Conservation (phyloP, 768 basidiomycete genomes). For the Trametes punicea region DNA sequence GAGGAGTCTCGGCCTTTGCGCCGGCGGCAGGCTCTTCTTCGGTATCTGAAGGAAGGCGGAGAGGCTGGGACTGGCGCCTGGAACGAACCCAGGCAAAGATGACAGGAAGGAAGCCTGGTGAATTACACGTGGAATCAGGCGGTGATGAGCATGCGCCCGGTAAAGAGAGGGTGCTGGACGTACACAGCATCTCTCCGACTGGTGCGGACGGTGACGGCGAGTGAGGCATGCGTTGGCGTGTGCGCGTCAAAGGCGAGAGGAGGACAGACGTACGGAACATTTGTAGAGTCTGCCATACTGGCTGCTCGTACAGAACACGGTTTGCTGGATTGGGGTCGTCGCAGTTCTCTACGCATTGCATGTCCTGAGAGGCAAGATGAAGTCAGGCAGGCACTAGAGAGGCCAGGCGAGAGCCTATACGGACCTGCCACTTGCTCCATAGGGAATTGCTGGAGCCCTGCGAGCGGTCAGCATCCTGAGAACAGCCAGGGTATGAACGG, state of each 20-base stretch:
- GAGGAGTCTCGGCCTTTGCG: slow-evolving; percentile 22
- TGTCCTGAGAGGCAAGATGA: slow-evolving; percentile 58
- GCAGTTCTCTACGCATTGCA: slow-evolving; percentile 99
- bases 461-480: neutral
- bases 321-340: slow-evolving; percentile 53
- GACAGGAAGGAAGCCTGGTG: slow-evolving; percentile 79
- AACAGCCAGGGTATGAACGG: neutral
- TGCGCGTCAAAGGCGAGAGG: slow-evolving; percentile 1
- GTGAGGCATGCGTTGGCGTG: slow-evolving; percentile 10
- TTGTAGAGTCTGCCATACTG: slow-evolving; percentile 88
- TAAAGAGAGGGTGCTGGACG: slow-evolving; percentile 35
- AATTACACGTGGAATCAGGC: slow-evolving; percentile 16
- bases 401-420: slow-evolving; percentile 15
- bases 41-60: slow-evolving; percentile 54
- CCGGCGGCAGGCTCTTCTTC: slow-evolving; percentile 34
- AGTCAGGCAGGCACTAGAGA: neutral
- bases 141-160: neutral
- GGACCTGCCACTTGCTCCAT: slow-evolving; percentile 81
- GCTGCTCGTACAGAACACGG: slow-evolving; percentile 86
- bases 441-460: slow-evolving; percentile 80
- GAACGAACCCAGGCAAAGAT: slow-evolving; percentile 63
- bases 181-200: slow-evolving; percentile 95
- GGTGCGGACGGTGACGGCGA: slow-evolving; percentile 35
- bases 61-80: slow-evolving; percentile 41
- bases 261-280: slow-evolving; percentile 70